Conservation (phyloP, 495 filamentous ascomycete genomes). For the Aspergillus hancockii region DNA sequence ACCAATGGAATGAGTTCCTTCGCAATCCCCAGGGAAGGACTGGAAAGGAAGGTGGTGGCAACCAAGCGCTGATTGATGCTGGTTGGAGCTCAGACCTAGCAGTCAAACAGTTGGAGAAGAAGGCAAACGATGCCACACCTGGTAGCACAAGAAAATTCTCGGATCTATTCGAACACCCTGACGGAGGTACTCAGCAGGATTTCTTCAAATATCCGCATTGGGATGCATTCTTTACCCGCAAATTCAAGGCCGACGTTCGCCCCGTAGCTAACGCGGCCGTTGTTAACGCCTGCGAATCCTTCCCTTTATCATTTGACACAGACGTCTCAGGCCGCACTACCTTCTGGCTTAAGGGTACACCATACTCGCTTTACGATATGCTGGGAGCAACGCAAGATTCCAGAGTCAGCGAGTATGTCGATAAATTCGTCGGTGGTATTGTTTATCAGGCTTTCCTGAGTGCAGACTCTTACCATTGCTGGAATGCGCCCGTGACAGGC, state of each 20-base stretch:
- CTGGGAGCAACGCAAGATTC: slow-evolving; percentile 45
- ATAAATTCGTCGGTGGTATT: slow-evolving; percentile 45
- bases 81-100: background rate
- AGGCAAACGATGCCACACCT: slow-evolving; percentile 32
- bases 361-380: slow-evolving; percentile 58
- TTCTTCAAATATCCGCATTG: slow-evolving; percentile 52
- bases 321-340: slow-evolving; percentile 8
- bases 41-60: background rate
- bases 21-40: slow-evolving; percentile 41
- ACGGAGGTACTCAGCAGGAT: background rate
- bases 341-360: slow-evolving; percentile 66
- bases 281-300: slow-evolving; percentile 60
- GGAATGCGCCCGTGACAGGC: slow-evolving; percentile 58
- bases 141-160: background rate
- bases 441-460: slow-evolving; percentile 61
- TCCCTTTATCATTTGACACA: slow-evolving; percentile 14
- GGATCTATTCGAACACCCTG: slow-evolving; percentile 4
- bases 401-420: slow-evolving; percentile 10
- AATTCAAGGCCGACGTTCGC: slow-evolving; percentile 45
- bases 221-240: slow-evolving; percentile 67
- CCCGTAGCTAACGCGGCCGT: slow-evolving; percentile 55
- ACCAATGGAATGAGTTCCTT: slow-evolving; percentile 58
- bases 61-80: slow-evolving; percentile 38
- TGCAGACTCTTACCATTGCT: slow-evolving; percentile 58
- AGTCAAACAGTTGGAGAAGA: background rate